Percentiles rank a stretch among this genome's conserved stretches.
Conservation (phyloP, 2,329 filamentous ascomycete genomes). For the Hymenoscyphus linearis region DNA sequence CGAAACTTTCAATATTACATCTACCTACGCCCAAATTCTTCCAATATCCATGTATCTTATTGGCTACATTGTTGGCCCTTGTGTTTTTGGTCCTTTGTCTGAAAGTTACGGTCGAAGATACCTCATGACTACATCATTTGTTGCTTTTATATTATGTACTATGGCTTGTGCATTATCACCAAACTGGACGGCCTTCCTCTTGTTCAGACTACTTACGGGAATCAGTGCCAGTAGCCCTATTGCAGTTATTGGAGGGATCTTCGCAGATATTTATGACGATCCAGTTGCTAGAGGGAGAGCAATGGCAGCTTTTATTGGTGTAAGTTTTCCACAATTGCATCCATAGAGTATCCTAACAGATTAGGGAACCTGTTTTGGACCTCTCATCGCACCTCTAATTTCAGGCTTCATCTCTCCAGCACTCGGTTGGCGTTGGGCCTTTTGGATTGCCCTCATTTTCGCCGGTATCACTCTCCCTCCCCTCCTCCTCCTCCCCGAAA, state of each 20-base stretch:
- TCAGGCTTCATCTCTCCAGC: conserved; percentile 53
- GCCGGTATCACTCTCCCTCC: conserved; percentile 57
- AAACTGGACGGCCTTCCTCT: conserved; percentile 57
- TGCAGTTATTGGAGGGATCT: conserved; percentile 56
- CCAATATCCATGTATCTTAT: conserved; percentile 60
- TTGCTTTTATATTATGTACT: conserved; percentile 61
- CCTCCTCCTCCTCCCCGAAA: conserved; percentile 61
- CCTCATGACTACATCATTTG: conserved; percentile 58
- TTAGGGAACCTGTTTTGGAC: conserved; percentile 58
- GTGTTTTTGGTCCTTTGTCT: conserved; percentile 60
- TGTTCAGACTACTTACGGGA: conserved; percentile 57
- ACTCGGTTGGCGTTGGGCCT: conserved; percentile 57
- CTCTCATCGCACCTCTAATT: conserved; percentile 54
- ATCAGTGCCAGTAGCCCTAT: conserved; percentile 54
- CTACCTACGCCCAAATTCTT: conserved; percentile 37
- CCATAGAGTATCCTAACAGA: conserved; percentile 3
- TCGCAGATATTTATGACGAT: conserved; percentile 61
- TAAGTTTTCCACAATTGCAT: conserved; percentile 25
- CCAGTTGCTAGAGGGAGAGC: conserved; percentile 51
- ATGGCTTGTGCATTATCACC: conserved; percentile 58
- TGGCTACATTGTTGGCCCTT: conserved; percentile 52
- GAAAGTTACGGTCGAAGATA: conserved; percentile 59
- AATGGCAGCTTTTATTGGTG: conserved; percentile 60
- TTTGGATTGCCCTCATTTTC: conserved; percentile 58
- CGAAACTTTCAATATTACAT: conserved; percentile 50